Evolutionary conservation across 2,329 filamentous ascomycete species (phyloP), one percentile per base, ranked within the genome.

Genomic region (Diaporthe citriasiana): DNA sequence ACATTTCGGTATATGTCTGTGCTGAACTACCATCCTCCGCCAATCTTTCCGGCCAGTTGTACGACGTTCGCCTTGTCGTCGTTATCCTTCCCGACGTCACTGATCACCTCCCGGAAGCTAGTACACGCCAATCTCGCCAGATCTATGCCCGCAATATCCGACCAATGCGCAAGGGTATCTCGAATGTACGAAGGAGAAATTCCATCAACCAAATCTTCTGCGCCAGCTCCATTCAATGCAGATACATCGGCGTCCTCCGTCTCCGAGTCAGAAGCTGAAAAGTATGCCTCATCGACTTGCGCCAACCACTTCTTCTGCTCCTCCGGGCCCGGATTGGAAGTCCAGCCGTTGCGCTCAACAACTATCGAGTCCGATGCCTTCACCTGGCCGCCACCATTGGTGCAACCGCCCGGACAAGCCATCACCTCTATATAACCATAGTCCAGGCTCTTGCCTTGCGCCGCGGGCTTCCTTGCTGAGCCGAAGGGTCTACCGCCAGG

Each of bases 361-460:
- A 92, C 84, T 17, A 91, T 85, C 9, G 93, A 90, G 81, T 98
- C 97, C 70, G 95, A 94, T 35, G 94, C 90, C 81, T 98, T 98
- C 81, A 99, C 92, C 85, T 99, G 97, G 0, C 97, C 97, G 50
- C 97, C 97, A 2, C 97, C 97, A 79, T 99, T 99, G 71, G 97
- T 99, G 85, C 97, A 99, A 4, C 97, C 97, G n/a, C 97, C 97
- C 0, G 97, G 97, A 82, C 97, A 99, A 19, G 97, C 97, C 97
- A 99, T 99, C 74, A 99, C 97, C 84, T 99, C 97, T 38, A 98
- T 94, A 83, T 97, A 98, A n/a, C 93, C 89, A 82, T 95, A 95
- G 47, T 98, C 94, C 9, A 89, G 83, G 7, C 84, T 83, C 25
- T 83, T 81, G 25, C 85, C 79, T 78, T 89, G 89, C 9, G 85